Evolutionary conservation across 176 grass and related monocot species (phyloP).

Genomic region (Avena insularis): DNA sequence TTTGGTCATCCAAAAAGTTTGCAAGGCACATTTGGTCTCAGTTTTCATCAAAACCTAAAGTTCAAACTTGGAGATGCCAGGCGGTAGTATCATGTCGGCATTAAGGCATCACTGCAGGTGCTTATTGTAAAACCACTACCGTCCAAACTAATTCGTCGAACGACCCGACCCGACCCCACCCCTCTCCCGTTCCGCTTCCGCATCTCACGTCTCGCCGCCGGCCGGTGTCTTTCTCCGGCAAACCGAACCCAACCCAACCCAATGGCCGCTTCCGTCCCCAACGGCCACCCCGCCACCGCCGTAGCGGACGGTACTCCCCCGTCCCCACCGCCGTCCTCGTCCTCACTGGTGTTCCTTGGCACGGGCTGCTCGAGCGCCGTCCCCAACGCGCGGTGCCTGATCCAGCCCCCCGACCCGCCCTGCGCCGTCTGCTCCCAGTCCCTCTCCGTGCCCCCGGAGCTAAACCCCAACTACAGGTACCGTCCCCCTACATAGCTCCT

Average conservation of each 20-base stretch:
- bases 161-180: not conserved
- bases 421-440: conserved; percentile 88
- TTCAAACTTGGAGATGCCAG: too few relatives aligned
- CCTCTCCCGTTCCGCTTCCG: not conserved
- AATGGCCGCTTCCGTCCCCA: conserved; percentile 52
- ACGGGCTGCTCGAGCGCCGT: conserved; percentile 95
- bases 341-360: conserved; percentile 91
- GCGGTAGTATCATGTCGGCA: too few relatives aligned
- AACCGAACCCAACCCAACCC: conserved; percentile 20
- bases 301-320: not conserved
- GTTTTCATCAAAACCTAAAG: too few relatives aligned
- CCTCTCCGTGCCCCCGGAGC: conserved; percentile 74
- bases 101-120: not conserved
- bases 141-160: conserved; percentile 29
- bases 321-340: conserved; percentile 39
- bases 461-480: conserved; percentile 95
- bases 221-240: not conserved
- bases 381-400: conserved; percentile 94
- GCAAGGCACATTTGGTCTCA: too few relatives aligned
- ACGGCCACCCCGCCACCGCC: conserved; percentile 7
- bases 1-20: too few relatives aligned
- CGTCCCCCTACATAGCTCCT: too few relatives aligned
- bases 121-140: not conserved
- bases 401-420: conserved; percentile 82
- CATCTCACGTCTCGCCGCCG: conserved; percentile 20